Percentiles rank a stretch among this genome's conserved stretches.
These are phyloP conservation scores for Discostella stelligera DNA, from an alignment of 352 stramenopile species.

Conservation along the genomic window DNA sequence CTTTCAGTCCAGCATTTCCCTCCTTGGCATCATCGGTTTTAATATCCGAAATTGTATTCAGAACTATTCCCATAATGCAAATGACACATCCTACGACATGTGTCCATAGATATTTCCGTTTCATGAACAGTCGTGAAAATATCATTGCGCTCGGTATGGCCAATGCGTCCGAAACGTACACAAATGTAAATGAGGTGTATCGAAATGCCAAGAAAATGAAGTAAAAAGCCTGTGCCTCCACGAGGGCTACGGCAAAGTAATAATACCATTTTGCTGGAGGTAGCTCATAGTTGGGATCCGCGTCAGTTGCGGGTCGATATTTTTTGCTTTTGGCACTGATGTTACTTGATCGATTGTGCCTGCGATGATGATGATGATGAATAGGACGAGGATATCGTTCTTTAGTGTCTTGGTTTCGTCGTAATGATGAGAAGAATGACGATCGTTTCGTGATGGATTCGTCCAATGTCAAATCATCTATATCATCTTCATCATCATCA, in stretches of 20 bases:
- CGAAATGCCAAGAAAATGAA: slow-evolving; percentile 91
- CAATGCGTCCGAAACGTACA: slow-evolving; percentile 94
- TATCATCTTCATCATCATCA: slow-evolving; percentile 18
- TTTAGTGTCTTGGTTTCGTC: slow-evolving; percentile 2
- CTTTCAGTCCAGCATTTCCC: slow-evolving; percentile 68
- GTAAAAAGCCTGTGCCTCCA: slow-evolving; percentile 93
- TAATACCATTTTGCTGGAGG: slow-evolving; percentile 23
- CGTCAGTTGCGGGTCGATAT: neutral
- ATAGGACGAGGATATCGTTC: neutral
- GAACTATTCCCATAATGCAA: slow-evolving; percentile 87
- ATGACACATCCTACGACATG: slow-evolving; percentile 86
- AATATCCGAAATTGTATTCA: slow-evolving; percentile 92
- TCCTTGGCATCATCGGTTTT: slow-evolving; percentile 76
- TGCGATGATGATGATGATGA: neutral
- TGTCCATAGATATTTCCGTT: slow-evolving; percentile 46
- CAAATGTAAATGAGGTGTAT: slow-evolving; percentile 92
- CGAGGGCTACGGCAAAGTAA: slow-evolving; percentile 56
- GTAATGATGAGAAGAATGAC: slow-evolving; percentile 1
- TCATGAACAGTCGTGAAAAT: slow-evolving; percentile 87
- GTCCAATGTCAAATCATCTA: slow-evolving; percentile 12
- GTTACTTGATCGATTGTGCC: neutral
- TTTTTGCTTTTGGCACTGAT: neutral
- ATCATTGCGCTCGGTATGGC: slow-evolving; percentile 94
- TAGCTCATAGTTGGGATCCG: neutral
- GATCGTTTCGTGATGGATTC: neutral